phyloP scores from a whole-genome alignment of 2,329 filamentous ascomycete genomes.

The Acrodontium crateriforme region DNA sequence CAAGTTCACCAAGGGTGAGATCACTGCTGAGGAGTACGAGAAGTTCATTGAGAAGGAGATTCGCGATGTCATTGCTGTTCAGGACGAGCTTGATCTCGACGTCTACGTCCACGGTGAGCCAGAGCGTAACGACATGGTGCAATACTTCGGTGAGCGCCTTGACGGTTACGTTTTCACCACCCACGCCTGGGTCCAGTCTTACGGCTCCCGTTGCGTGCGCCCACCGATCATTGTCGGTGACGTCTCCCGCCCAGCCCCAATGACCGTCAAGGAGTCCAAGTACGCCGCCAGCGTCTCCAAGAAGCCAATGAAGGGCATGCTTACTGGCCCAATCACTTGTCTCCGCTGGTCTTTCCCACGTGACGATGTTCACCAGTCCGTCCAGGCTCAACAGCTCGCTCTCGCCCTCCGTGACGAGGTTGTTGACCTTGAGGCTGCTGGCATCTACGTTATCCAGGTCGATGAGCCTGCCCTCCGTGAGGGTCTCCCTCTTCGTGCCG shows the following conservation, averaged over 20 bases:
- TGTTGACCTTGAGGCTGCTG: conserved; percentile 90
- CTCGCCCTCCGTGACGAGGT: conserved; percentile 98
- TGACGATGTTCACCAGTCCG: conserved; percentile 97
- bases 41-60: conserved; percentile 99
- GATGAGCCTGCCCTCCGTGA: conserved; percentile 98
- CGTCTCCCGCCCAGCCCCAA: conserved; percentile 88
- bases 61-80: conserved; percentile 82
- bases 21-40: conserved; percentile 84
- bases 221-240: conserved; percentile 98
- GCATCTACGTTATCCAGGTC: conserved; percentile 96
- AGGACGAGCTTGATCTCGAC: conserved; percentile 94
- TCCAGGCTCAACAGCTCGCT: conserved; percentile 97
- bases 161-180: conserved; percentile 98
- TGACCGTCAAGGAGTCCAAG: conserved; percentile 99
- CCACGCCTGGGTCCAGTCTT: conserved; percentile 96
- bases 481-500: conserved; percentile 90
- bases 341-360: conserved; percentile 99
- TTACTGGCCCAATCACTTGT: conserved; percentile 97
- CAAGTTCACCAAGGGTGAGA: conserved; percentile 98
- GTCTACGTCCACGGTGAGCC: conserved; percentile 98
- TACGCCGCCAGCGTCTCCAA: conserved; percentile 91
- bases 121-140: conserved; percentile 99
- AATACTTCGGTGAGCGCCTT: conserved; percentile 98
- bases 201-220: conserved; percentile 95
- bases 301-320: conserved; percentile 99